Conservation (phyloP, 768 basidiomycete genomes). For the Tricholoma bakamatsutake region DNA sequence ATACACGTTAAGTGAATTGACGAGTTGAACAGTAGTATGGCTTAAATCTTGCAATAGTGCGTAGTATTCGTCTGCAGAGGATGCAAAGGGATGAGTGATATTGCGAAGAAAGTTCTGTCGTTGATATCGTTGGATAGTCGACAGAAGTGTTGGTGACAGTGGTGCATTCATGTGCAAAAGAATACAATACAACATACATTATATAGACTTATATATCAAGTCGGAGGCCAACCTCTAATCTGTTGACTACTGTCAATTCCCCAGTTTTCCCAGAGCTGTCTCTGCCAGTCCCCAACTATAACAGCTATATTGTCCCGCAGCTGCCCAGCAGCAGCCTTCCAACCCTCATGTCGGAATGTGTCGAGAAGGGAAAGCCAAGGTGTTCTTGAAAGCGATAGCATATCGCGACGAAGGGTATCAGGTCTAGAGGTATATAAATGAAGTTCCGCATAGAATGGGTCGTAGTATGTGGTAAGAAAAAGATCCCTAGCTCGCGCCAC, state of each 20-base stretch:
- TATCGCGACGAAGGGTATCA: conserved; percentile 32
- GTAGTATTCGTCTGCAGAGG: conserved; percentile 34
- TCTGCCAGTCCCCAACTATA: conserved; percentile 29
- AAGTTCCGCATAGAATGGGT: conserved; percentile 72
- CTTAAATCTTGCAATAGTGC: conserved; percentile 45
- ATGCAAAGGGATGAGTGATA: conserved; percentile 40
- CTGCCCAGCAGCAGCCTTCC: conserved; percentile 30
- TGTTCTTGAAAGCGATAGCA: conserved; percentile 23
- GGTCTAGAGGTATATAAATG: conserved; percentile 46
- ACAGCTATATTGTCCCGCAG: conserved; percentile 31
- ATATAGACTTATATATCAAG: conserved; percentile 13
- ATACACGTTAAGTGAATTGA: conserved; percentile 48
- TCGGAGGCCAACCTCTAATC: conserved; percentile 33
- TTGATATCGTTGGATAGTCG: conserved; percentile 36
- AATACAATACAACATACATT: background rate
- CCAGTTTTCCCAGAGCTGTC: conserved; percentile 39
- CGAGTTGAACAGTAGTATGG: conserved; percentile 45
- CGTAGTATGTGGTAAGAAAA: conserved; percentile 73
- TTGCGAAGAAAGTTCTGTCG: conserved; percentile 31
- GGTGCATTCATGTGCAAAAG: conserved; percentile 12
- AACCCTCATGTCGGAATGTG: conserved; percentile 35
- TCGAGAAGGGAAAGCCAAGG: conserved; percentile 29
- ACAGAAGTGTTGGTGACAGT: conserved; percentile 32
- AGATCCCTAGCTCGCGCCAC: conserved; percentile 42
- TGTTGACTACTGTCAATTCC: conserved; percentile 26